A percentile compares a stretch with the other conserved stretches of the same genome.
Conservation (phyloP, 1,284 basidiomycete genomes). For the Sanghuangporus baumii region DNA sequence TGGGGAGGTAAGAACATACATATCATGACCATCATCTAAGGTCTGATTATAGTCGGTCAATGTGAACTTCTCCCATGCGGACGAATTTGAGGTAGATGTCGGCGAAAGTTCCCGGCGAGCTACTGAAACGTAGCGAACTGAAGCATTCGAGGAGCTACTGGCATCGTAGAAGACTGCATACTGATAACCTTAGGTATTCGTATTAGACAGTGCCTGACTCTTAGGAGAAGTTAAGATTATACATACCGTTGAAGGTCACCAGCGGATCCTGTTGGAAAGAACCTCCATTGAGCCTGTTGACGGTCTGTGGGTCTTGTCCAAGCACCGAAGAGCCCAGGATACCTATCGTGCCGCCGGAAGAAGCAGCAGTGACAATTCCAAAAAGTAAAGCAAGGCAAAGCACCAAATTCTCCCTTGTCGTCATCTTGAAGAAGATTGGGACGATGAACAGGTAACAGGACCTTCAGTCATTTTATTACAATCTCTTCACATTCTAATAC, state of each 20-base stretch:
- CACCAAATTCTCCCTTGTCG: background rate
- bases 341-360: background rate
- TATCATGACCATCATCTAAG: slow-evolving; percentile 38
- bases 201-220: background rate
- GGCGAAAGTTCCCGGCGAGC: slow-evolving; percentile 27
- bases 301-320: slow-evolving; percentile 33
- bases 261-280: slow-evolving; percentile 40
- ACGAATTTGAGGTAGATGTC: slow-evolving; percentile 1
- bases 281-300: slow-evolving; percentile 39
- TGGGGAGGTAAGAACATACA: slow-evolving; percentile 22
- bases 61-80: slow-evolving; percentile 32
- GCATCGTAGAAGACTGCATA: slow-evolving; percentile 35
- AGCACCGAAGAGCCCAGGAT: slow-evolving; percentile 27
- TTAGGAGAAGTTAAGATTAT: background rate
- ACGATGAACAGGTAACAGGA: background rate
- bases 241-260: slow-evolving; percentile 32
- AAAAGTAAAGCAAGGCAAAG: background rate
- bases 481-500: too few species aligned
- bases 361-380: background rate
- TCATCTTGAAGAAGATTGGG: background rate
- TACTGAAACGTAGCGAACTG: slow-evolving; percentile 32
- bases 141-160: slow-evolving; percentile 26
- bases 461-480: background rate
- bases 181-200: slow-evolving; percentile 30
- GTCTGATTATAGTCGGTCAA: slow-evolving; percentile 37